Conservation (phyloP, 768 basidiomycete species). For the Porphyrellus cyaneotinctus region DNA sequence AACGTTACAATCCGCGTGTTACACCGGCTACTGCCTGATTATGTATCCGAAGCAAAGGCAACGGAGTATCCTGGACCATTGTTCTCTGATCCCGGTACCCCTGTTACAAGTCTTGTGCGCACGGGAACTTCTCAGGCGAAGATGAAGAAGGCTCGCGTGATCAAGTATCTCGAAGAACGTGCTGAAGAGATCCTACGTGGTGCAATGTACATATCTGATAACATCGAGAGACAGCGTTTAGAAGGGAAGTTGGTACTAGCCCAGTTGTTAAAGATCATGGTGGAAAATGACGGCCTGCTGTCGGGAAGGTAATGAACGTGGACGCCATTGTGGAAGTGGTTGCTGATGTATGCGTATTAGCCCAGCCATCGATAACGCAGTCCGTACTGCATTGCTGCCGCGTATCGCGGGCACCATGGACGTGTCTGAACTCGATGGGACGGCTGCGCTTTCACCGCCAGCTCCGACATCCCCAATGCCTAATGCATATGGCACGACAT, state of each 20-base stretch:
- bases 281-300: constrained; percentile 86
- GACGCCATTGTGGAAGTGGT: background rate
- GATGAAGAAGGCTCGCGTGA: constrained; percentile 75
- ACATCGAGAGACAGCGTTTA: constrained; percentile 50
- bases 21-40: constrained; percentile 65
- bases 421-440: constrained; percentile 21
- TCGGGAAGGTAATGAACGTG: constrained; percentile 63
- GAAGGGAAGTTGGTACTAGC: constrained; percentile 78
- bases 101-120: constrained; percentile 65
- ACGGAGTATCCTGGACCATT: constrained; percentile 83
- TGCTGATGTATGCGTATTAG: constrained; percentile 34
- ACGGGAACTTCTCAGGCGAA: constrained; percentile 60
- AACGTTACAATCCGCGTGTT: constrained; percentile 65
- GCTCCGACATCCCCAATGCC: constrained; percentile 30
- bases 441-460: constrained; percentile 19
- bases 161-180: constrained; percentile 73
- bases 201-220: constrained; percentile 61
- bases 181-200: constrained; percentile 75
- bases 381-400: constrained; percentile 71
- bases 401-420: constrained; percentile 35
- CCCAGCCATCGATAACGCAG: constrained; percentile 65
- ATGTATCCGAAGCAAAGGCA: constrained; percentile 50
- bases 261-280: constrained; percentile 70
- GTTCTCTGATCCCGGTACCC: constrained; percentile 67
- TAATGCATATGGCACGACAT: constrained; percentile 14